A percentile compares a stretch with the other conserved stretches of the same genome.
phyloP scores from a whole-genome alignment of 345 rosid genomes.

The Ceriops decandra region DNA sequence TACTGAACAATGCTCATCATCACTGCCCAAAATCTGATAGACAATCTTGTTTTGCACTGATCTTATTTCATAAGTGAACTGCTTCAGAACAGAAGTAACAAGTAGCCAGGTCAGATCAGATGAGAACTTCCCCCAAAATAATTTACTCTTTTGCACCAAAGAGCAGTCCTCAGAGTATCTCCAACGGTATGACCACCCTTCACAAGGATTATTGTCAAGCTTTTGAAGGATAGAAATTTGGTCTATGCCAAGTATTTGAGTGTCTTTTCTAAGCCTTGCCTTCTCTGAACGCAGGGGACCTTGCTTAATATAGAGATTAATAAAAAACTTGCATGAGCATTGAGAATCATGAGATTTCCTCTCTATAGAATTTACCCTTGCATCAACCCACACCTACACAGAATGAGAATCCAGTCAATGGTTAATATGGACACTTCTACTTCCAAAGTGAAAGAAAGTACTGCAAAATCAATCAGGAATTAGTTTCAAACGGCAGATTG shows the following conservation, averaged over 20 bases:
- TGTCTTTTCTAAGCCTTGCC: constrained; percentile 44
- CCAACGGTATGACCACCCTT: constrained; percentile 60
- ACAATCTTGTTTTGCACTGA: constrained; percentile 56
- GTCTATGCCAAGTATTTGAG: constrained; percentile 41
- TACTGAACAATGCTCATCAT: constrained; percentile 25
- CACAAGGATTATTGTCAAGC: constrained; percentile 42
- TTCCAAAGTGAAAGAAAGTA: not conserved
- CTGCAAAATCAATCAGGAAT: constrained; percentile 1
- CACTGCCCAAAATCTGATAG: constrained; percentile 45
- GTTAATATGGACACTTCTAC: not conserved
- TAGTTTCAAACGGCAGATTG: not conserved
- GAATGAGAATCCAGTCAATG: constrained; percentile 18
- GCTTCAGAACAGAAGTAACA: constrained; percentile 59
- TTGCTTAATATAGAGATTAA: constrained; percentile 49
- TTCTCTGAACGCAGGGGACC: constrained; percentile 59
- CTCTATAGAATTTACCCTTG: constrained; percentile 65
- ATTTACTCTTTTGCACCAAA: constrained; percentile 42
- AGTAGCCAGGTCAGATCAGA: constrained; percentile 66
- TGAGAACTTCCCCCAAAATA: constrained; percentile 58
- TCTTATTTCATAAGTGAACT: constrained; percentile 44
- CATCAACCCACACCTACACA: constrained; percentile 74
- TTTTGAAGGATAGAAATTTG: constrained; percentile 63
- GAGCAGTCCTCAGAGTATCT: constrained; percentile 55
- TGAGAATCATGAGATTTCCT: constrained; percentile 62
- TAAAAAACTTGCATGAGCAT: constrained; percentile 62